A percentile compares a stretch with the other conserved stretches of the same genome.
phyloP scores from a whole-genome alignment of 441 rosid species.

The Adansonia grandidieri region DNA sequence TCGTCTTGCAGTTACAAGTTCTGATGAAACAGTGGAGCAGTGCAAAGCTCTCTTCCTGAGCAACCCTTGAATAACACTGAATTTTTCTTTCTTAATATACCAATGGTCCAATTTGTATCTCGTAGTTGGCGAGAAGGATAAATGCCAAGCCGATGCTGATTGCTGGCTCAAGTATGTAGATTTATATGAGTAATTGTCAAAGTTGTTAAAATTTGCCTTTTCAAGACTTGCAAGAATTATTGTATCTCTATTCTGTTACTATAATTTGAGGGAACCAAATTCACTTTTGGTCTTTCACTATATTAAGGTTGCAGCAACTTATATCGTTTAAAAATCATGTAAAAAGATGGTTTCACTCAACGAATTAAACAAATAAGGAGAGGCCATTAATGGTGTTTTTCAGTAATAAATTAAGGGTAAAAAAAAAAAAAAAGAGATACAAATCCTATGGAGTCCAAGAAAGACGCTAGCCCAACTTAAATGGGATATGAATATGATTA shows the following conservation, averaged over 20 bases:
- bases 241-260: background rate
- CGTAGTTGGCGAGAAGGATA: background rate
- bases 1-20: slow-evolving; percentile 72
- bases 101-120: background rate
- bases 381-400: no score
- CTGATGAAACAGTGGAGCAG: slow-evolving; percentile 77
- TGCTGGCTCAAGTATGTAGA: background rate
- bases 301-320: background rate
- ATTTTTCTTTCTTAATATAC: background rate
- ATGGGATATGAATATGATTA: no score
- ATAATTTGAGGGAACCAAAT: background rate
- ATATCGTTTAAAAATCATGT: background rate
- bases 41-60: slow-evolving; percentile 72
- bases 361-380: no score
- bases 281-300: background rate
- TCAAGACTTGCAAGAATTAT: background rate
- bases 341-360: no score
- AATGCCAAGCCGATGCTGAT: background rate
- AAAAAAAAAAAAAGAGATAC: no score
- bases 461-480: no score
- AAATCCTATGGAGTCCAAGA: no score
- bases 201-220: background rate
- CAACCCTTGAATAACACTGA: slow-evolving; percentile 27
- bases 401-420: no score
- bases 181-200: background rate